Conservation (phyloP, 2,329 filamentous ascomycete genomes). For the Neocatenulostroma microsporum region DNA sequence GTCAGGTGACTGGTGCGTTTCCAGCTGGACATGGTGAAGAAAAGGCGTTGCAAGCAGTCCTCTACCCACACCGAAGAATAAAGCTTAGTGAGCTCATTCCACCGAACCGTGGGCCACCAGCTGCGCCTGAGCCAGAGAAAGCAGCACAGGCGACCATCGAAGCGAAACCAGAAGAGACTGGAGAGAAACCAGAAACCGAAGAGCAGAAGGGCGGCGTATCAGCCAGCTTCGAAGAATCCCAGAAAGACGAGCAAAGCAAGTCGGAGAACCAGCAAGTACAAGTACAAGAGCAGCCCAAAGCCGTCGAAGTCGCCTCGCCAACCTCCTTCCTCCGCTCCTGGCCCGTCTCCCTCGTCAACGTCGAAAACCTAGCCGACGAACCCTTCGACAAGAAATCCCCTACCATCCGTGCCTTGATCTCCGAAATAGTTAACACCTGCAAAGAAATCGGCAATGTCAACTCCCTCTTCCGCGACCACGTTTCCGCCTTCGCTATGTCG, state of each 20-base stretch:
- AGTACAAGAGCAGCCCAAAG: too few species aligned
- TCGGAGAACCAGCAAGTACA: too few species aligned
- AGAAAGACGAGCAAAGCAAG: slow-evolving; percentile 34
- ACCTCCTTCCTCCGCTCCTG: slow-evolving; percentile 88
- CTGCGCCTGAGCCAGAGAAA: slow-evolving; percentile 42
- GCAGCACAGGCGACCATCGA: slow-evolving; percentile 45
- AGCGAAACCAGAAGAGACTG: slow-evolving; percentile 13
- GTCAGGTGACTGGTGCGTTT: slow-evolving; percentile 94
- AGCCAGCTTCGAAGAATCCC: slow-evolving; percentile 86
- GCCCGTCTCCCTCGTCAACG: slow-evolving; percentile 87
- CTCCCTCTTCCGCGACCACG: slow-evolving; percentile 91
- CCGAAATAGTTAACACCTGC: slow-evolving; percentile 98
- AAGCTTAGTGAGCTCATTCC: slow-evolving; percentile 77
- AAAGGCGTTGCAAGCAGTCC: slow-evolving; percentile 71
- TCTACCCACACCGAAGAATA: slow-evolving; percentile 93
- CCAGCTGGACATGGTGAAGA: slow-evolving; percentile 75
- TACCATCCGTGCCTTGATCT: slow-evolving; percentile 83
- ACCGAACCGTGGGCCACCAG: slow-evolving; percentile 46
- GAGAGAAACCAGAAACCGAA: slow-evolving; percentile 43
- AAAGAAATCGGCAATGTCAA: slow-evolving; percentile 94
- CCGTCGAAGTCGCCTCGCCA: slow-evolving; percentile 53
- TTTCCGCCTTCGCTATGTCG: slow-evolving; percentile 93
- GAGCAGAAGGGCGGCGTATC: slow-evolving; percentile 90
- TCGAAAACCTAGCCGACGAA: slow-evolving; percentile 85
- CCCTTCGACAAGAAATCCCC: slow-evolving; percentile 84